Evolutionary conservation across 768 basidiomycete species (phyloP).

Genomic region (Russula earlei): DNA sequence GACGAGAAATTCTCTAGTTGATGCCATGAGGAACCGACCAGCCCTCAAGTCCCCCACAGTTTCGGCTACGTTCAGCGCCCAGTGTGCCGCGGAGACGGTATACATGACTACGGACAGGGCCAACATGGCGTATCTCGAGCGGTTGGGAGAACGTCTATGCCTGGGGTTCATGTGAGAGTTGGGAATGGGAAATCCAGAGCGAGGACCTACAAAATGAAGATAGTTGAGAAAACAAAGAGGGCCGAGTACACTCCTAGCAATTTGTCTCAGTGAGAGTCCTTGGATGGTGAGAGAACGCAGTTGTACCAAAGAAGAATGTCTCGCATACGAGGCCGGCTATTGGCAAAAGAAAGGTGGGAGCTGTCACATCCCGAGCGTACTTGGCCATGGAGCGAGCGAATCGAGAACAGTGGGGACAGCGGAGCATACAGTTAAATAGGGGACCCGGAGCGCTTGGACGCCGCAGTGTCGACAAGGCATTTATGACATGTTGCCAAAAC

Average conservation of each 20-base stretch:
- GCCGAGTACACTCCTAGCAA: not conserved
- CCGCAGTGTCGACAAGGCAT: not conserved
- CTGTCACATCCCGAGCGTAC: not conserved
- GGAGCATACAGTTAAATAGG: not conserved
- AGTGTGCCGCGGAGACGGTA: not conserved
- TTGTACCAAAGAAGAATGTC: constrained; percentile 1
- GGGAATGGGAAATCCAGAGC: not conserved
- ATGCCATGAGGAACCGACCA: not conserved
- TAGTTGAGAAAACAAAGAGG: not conserved
- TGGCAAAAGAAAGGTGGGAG: not conserved
- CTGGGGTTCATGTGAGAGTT: not conserved
- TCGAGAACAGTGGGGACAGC: not conserved
- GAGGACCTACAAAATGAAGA: not conserved
- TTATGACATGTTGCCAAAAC: not conserved
- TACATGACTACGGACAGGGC: not conserved
- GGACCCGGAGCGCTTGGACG: too few species aligned
- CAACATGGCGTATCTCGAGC: not conserved
- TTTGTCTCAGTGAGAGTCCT: not conserved
- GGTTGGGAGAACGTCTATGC: not conserved
- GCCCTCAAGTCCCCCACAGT: not conserved
- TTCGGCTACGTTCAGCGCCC: not conserved
- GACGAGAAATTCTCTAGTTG: not conserved
- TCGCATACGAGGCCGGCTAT: not conserved
- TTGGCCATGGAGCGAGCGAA: not conserved
- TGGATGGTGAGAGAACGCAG: too few species aligned